Percentiles rank a stretch among this genome's conserved stretches.
These are phyloP conservation scores for Gonium pectorale DNA, from an alignment of 139 green algal species.

Conservation along the genomic window DNA sequence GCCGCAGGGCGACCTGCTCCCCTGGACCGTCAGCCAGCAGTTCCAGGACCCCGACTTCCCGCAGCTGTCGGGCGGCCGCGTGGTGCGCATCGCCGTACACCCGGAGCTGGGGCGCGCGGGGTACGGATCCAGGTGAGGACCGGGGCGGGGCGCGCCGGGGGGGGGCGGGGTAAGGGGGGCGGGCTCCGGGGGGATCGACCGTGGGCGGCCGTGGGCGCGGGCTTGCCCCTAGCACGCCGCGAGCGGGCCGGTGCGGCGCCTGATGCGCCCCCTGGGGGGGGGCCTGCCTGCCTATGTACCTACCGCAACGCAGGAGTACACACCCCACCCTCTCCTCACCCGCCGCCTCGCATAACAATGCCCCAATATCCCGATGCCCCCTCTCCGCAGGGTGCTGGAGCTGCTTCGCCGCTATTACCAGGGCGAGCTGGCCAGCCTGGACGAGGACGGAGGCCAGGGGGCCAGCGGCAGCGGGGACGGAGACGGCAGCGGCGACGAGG, in stretches of 20 bases:
- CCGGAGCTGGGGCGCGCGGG: constrained; percentile 89
- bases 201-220: no score
- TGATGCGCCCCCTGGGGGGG: no score
- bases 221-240: no score
- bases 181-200: neutral
- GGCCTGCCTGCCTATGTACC: no score
- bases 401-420: constrained; percentile 73
- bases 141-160: neutral
- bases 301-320: no score
- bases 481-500: constrained; percentile 20
- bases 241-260: no score
- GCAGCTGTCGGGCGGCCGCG: constrained; percentile 86
- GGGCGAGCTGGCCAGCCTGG: constrained; percentile 62
- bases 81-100: constrained; percentile 97
- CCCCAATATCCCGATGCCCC: no score
- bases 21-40: constrained; percentile 97
- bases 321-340: no score
- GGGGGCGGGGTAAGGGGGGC: no score
- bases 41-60: constrained; percentile 96
- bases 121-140: constrained; percentile 81
- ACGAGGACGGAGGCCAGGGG: constrained; percentile 46
- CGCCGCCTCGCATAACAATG: no score
- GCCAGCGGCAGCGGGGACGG: neutral
- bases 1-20: constrained; percentile 95
- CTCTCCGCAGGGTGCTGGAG: constrained; percentile 51